phyloP scores from a whole-genome alignment of 2,329 filamentous ascomycete species.

The Colletotrichum tabaci region DNA sequence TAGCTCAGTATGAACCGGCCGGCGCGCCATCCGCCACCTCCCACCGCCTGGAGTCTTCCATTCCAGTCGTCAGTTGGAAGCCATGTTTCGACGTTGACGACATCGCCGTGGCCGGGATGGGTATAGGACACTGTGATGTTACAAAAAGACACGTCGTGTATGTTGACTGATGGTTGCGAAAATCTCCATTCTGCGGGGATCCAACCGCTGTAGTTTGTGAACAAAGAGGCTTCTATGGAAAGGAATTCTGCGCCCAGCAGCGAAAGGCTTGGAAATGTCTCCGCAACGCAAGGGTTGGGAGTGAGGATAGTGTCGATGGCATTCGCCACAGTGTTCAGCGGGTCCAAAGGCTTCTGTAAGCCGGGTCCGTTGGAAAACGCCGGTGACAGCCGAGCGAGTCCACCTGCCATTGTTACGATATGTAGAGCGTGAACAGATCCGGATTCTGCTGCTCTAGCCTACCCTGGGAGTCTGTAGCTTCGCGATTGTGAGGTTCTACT shows the following conservation, averaged over 20 bases:
- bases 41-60: slow-evolving; percentile 47
- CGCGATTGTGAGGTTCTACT: too few species aligned
- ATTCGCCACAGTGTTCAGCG: background rate
- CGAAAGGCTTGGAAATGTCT: background rate
- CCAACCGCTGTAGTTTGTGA: slow-evolving; percentile 17
- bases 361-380: background rate
- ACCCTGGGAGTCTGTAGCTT: background rate
- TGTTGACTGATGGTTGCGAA: slow-evolving; percentile 10
- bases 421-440: background rate
- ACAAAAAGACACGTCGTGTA: slow-evolving; percentile 44
- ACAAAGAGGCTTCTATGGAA: slow-evolving; percentile 1
- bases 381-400: background rate
- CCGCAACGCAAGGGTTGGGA: background rate
- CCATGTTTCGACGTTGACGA: slow-evolving; percentile 45
- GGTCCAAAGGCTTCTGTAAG: background rate
- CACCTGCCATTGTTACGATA: background rate
- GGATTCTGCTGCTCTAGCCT: too few species aligned
- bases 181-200: slow-evolving; percentile 17
- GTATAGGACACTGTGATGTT: slow-evolving; percentile 49
- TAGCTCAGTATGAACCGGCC: slow-evolving; percentile 36
- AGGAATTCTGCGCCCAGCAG: slow-evolving; percentile 18
- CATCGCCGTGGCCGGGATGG: slow-evolving; percentile 45
- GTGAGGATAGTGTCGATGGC: background rate
- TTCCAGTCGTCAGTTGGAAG: slow-evolving; percentile 49
- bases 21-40: slow-evolving; percentile 48